Evolutionary conservation across 768 basidiomycete species (phyloP).

Genomic region (Zangia roseola): DNA sequence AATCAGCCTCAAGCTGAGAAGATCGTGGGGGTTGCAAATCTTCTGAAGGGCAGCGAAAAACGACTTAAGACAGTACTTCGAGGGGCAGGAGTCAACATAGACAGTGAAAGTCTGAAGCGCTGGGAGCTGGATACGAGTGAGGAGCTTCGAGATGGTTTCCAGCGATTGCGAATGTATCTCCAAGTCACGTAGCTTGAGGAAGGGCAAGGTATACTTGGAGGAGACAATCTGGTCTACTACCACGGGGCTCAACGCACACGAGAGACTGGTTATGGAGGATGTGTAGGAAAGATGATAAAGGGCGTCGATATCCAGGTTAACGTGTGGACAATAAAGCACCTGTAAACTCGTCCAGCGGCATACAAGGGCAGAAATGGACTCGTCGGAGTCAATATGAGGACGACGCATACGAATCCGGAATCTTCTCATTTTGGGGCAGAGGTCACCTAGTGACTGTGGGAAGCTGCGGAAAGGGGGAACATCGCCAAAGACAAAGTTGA

Average conservation of each 20-base stretch:
- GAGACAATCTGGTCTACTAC: constrained; percentile 1
- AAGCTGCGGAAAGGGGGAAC: constrained; percentile 16
- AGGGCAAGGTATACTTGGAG: background rate
- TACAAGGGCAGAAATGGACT: constrained; percentile 12
- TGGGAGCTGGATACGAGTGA: constrained; percentile 4
- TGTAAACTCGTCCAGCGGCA: constrained; percentile 16
- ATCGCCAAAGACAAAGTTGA: constrained; percentile 20
- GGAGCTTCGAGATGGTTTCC: background rate
- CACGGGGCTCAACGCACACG: constrained; percentile 2
- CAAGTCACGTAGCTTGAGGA: constrained; percentile 11
- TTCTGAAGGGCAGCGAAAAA: constrained; percentile 6
- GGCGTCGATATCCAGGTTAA: constrained; percentile 13
- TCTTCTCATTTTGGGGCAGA: constrained; percentile 15
- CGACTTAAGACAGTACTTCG: constrained; percentile 6
- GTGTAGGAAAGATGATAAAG: constrained; percentile 16
- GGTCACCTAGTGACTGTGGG: constrained; percentile 14
- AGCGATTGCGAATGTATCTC: constrained; percentile 9
- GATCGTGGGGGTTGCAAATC: constrained; percentile 1
- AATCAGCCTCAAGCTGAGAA: constrained; percentile 6
- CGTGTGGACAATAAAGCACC: constrained; percentile 11
- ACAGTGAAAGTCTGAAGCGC: constrained; percentile 7
- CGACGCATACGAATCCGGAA: constrained; percentile 16
- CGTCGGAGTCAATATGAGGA: constrained; percentile 10
- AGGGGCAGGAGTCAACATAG: constrained; percentile 10
- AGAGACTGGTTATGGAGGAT: constrained; percentile 9